Conservation (phyloP, 345 rosid genomes). For the Isatis tinctoria region DNA sequence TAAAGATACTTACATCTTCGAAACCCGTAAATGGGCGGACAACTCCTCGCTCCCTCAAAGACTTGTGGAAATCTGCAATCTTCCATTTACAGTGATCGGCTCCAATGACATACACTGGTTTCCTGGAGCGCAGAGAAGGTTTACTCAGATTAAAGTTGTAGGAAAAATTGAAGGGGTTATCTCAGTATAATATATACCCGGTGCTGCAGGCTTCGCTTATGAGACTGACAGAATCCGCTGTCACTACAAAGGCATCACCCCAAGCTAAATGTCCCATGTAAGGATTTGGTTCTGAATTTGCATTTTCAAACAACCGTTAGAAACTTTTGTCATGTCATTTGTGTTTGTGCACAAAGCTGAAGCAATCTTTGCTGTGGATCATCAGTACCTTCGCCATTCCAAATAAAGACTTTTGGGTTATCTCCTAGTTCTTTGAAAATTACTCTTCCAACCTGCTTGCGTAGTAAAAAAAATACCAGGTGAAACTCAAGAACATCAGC, state of each 20-base stretch:
- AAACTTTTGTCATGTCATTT: neutral
- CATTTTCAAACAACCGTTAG: constrained; percentile 20
- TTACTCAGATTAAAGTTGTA: neutral
- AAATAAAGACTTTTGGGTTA: constrained; percentile 79
- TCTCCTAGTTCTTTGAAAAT: constrained; percentile 64
- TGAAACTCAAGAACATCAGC: neutral
- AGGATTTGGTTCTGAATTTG: constrained; percentile 74
- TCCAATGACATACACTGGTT: constrained; percentile 88
- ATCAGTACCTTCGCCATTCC: constrained; percentile 86
- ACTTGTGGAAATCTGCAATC: constrained; percentile 74
- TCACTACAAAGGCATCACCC: constrained; percentile 96
- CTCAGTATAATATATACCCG: constrained; percentile 53
- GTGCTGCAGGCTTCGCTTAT: constrained; percentile 98
- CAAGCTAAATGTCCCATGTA: constrained; percentile 95
- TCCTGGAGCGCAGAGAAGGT: constrained; percentile 43
- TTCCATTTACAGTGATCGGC: constrained; percentile 91
- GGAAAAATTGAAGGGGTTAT: neutral
- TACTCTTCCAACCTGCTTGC: constrained; percentile 55
- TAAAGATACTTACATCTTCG: constrained; percentile 76
- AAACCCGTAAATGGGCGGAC: constrained; percentile 77
- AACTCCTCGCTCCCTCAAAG: constrained; percentile 78
- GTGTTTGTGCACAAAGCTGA: constrained; percentile 1
- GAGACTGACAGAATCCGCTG: constrained; percentile 92
- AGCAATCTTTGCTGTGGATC: neutral
- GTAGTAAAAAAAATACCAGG: neutral